These are phyloP conservation scores for Metschnikowia peoriensis DNA, from an alignment of 805 yeast species.

Conservation along the genomic window DNA sequence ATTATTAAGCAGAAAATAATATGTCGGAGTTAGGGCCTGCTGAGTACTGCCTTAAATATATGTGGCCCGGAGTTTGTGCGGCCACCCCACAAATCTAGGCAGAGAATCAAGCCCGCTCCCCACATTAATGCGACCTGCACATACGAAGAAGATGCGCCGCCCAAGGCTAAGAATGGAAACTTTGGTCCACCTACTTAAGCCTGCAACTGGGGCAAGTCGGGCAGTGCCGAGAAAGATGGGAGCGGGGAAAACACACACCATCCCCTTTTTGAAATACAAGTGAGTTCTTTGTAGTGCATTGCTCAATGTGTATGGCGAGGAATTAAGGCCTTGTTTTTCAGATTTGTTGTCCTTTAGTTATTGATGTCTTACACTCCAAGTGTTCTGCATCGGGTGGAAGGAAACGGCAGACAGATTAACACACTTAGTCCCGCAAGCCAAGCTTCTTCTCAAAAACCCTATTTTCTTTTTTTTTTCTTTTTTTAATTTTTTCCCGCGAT, in stretches of 20 bases:
- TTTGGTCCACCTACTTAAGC: neutral
- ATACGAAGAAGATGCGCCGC: neutral
- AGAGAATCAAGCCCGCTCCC: neutral
- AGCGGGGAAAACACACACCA: conserved; percentile 8
- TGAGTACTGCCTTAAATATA: conserved; percentile 1
- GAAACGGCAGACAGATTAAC: neutral
- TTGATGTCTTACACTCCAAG: neutral
- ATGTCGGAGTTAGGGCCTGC: neutral
- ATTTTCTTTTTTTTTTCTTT: no score
- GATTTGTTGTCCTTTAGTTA: neutral
- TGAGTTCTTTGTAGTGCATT: neutral
- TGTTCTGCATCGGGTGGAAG: neutral
- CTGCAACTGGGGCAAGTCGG: conserved; percentile 1
- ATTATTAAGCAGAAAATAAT: neutral
- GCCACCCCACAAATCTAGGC: conserved; percentile 8
- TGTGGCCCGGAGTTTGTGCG: conserved; percentile 1
- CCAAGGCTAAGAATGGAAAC: conserved; percentile 1
- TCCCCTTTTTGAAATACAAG: neutral
- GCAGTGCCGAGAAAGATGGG: conserved; percentile 3
- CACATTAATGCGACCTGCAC: conserved; percentile 6
- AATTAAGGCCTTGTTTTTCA: neutral
- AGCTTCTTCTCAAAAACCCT: neutral
- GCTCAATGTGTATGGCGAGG: neutral
- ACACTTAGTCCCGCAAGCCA: neutral
- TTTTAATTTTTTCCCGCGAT: neutral